These are phyloP conservation scores for Handroanthus guayacan DNA, from an alignment of 257 asterid species.

Conservation along the genomic window DNA sequence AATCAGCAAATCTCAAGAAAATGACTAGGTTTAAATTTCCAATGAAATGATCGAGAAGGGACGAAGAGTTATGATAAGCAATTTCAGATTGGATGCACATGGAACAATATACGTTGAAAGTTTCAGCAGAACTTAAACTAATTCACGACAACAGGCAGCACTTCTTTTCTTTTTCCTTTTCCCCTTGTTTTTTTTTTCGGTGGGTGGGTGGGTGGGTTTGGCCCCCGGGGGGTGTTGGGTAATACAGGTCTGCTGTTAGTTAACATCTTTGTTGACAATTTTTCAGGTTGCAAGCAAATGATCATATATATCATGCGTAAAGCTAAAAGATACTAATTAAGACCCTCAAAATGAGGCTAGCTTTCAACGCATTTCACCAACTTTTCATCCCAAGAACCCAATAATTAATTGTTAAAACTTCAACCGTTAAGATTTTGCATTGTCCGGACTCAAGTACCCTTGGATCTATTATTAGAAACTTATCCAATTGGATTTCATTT, in stretches of 20 bases:
- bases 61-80: not conserved
- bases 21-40: not conserved
- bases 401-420: not conserved
- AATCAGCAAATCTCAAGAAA: slow-evolving; percentile 9
- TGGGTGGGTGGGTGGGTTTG: too few relatives aligned
- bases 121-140: not conserved
- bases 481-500: not conserved
- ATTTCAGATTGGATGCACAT: not conserved
- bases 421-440: not conserved
- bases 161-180: too few relatives aligned
- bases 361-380: not conserved
- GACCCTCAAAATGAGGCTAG: too few relatives aligned
- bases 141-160: not conserved
- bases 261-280: not conserved
- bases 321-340: not conserved
- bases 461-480: not conserved
- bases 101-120: not conserved
- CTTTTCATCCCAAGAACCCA: not conserved
- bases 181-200: too few relatives aligned
- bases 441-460: not conserved
- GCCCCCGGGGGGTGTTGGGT: too few relatives aligned
- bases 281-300: not conserved
- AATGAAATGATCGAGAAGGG: not conserved
- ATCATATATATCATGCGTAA: not conserved
- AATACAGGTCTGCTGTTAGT: not conserved